Evolutionary conservation across 140 eudicot genomes (phyloP), one percentile per base, ranked within the genome.

Genomic region (Flaveria floridana): DNA sequence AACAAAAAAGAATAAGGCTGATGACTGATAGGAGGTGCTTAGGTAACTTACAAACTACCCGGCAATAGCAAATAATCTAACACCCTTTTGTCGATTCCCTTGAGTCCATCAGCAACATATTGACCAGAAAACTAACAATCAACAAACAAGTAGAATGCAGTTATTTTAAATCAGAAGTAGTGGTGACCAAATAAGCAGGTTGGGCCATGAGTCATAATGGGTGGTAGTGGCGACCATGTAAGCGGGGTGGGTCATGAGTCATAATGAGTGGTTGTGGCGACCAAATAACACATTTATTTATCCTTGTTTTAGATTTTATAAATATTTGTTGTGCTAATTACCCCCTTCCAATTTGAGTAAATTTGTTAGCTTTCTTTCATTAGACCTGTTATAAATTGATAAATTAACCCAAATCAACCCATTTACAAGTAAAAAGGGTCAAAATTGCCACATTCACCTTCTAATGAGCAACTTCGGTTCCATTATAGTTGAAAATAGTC

Each of bases 51-150:
- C 96, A 85, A 15, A 82, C 87, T 77, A 28, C 65, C 65, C 4
- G 97, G 95, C 69, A 71, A 80, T 46, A 55, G 75, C 83, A 91
- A 46, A 85, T 82, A 91, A 65, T 84, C 74, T 14, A 76, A 56
- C 76, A 91, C 85, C 56, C 23, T 10, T 79, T 78, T 77, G 14
- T 79, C 82, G 62, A 82, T 26, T 76, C 82, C 88, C 55, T 3
- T 23, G 19, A 83, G 72, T 63, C 81, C 89, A 14, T 82, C 79
- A 50, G 47, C 25, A 59, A 28, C 77, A 57, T 74, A 39, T 50
- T 84, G 85, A 72, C 87, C 91, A 62, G 84, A 4, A 10, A 62
- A 81, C 90, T 90, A 83, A 20, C 71, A 77, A 52, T 55, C 37
- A 66, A 64, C 59, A 77, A 78, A 61, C 30, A 76, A 62, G 59